Base-by-base conservation (phyloP, 805 yeast species). In the Candida arabinofermentans region DNA sequence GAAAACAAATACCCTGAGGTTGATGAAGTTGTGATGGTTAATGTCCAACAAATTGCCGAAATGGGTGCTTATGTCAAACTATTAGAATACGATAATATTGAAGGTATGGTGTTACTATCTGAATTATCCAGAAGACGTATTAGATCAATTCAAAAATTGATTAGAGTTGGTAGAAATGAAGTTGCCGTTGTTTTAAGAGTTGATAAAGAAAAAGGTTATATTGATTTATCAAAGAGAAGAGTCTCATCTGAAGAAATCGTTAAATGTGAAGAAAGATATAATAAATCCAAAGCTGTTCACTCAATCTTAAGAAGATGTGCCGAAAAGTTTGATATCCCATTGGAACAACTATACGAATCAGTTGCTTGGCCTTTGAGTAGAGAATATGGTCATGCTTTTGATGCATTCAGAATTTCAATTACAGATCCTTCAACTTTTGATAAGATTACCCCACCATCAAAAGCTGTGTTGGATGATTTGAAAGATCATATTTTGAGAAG, bases 51-150 rank as follows among this genome's bases (percentile, higher is more conserved):
- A 65, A 93, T 93, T 57, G 99, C 98, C 54, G 99, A 93, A 67
- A 93, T 93, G 99, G 99, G 99, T 46, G 99, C 99, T 12, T 93
- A 93, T 66, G 96, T 93, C 51, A 91, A 89, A 67, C 75, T 93
- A 51, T 76, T 93, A 51, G 99, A 93, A 69, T 93, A 93, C 63
- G 98, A 93, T 70, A 93, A 91, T 65, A 91, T 93, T 61, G 99
- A 93, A 70, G 99, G 99, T 60, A 93, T 93, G 99, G 96, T 93
- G 44, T 74, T 93, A 52, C 77, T 93, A 58, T 85, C 96, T 32
- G 99, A 93, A 71, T 77, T 93, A 55, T 90, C 98, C 27, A 86
- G 99, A 79, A 88, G 99, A 76, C 95, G 99, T 73, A 93, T 93
- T 59, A 81, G 99, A 67, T 88, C 97, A 40, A 93, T 93, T 61